These are phyloP conservation scores for Chenopodium album DNA, from an alignment of 148 eudicot genomes.

Conservation along the genomic window DNA sequence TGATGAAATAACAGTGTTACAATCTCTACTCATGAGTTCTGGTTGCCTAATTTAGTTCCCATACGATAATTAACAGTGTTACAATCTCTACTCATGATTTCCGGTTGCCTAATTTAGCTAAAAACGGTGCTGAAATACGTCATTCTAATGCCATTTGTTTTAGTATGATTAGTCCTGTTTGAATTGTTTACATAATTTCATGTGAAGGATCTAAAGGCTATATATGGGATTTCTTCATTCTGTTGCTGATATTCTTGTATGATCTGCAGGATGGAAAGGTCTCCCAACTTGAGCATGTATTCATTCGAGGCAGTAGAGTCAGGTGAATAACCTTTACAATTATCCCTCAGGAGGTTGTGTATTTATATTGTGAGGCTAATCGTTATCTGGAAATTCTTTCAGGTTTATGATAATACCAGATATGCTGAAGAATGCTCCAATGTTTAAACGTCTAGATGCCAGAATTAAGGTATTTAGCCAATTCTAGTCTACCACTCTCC, in stretches of 20 bases:
- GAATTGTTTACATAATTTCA: neutral
- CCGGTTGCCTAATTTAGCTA: neutral
- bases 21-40: neutral
- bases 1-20: neutral
- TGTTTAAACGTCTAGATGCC: conserved; percentile 96
- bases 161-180: neutral
- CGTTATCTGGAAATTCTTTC: conserved; percentile 8
- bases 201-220: neutral
- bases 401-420: conserved; percentile 99
- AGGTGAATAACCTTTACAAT: conserved; percentile 41
- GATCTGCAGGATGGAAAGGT: conserved; percentile 82
- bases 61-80: neutral
- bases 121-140: neutral
- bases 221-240: conserved; percentile 1
- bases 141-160: neutral
- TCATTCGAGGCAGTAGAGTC: conserved; percentile 96
- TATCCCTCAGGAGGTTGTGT: neutral
- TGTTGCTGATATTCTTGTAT: conserved; percentile 12
- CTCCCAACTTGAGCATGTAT: conserved; percentile 95
- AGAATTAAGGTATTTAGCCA: conserved; percentile 66
- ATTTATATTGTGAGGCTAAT: neutral
- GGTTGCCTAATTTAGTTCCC: neutral
- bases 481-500: conserved; percentile 1
- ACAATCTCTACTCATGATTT: neutral
- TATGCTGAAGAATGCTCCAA: conserved; percentile 99